Base-by-base conservation (phyloP, 306 rosid species). In the Begonia masoniana region DNA sequence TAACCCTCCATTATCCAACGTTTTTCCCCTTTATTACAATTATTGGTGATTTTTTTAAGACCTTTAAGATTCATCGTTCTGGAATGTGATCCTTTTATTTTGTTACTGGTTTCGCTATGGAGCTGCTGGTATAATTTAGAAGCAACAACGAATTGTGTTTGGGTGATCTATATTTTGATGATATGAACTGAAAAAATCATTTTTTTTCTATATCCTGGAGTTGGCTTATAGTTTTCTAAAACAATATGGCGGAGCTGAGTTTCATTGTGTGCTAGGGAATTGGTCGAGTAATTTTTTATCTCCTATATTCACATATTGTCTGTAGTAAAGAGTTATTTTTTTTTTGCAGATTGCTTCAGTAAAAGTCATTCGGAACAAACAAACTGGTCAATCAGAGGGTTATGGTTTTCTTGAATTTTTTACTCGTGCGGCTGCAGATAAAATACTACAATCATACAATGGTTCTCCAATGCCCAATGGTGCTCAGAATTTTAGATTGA, bases 391-490 rank as follows among this genome's bases (percentile, higher is more conserved):
- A 10, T 69, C 99, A 0, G 99, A 91, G 50, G 92, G 99, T 15
- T 91, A 91, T 56, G 99, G 99, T 2, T 91, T 91, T 77, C 55
- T 91, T 10, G 99, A 91, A 71, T 91, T 91, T 65, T 52, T 17
- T 31, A 67, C 65, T 7, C 96, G 88, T 14, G 68, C 84, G 13
- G 82, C 70, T 10, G 99, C 99, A 23, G 96, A 86, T 50, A 83
- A 82, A 58, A 57, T 78, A 53, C 99, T 91, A 26, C 92, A 79
- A 55, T 47, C 94, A 8, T 81, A 45, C 36, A 86, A 86, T 4
- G 99, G 99, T 11, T 50, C 88, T 1, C 74, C 87, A 26, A 91
- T 91, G 99, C 99, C 99, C 0, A 85, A 75, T 26, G 92, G 92
- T 53, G 88, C 82, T 19, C 84, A 78, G 62, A 77, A 66, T 68